Conservation (phyloP, 2,329 filamentous ascomycete species). For the Penicillium brasilianum region DNA sequence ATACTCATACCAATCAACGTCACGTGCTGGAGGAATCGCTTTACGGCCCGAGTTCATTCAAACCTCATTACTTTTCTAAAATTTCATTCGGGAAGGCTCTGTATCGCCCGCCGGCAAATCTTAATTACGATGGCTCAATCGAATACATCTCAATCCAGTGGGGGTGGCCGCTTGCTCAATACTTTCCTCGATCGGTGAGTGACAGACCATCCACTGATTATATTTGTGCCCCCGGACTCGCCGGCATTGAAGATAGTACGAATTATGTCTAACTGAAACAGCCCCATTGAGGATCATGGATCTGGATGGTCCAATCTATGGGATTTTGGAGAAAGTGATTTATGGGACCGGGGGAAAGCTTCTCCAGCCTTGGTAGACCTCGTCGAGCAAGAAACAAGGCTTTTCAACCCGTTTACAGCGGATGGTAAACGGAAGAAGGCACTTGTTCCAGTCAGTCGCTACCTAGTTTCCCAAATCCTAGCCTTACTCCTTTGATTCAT, state of each 20-base stretch:
- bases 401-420: conserved; percentile 25
- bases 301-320: conserved; percentile 20
- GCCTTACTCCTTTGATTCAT: not conserved
- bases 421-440: conserved; percentile 32
- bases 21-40: not conserved
- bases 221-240: not conserved
- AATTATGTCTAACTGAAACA: not conserved
- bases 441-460: conserved; percentile 35
- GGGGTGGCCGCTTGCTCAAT: conserved; percentile 5
- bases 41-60: not conserved
- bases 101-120: not conserved
- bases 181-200: conserved; percentile 11
- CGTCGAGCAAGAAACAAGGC: conserved; percentile 29
- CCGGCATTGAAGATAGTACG: not conserved
- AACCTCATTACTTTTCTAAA: not conserved
- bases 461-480: no score
- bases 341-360: conserved; percentile 40
- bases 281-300: conserved; percentile 12
- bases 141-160: not conserved
- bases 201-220: no score
- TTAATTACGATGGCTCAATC: not conserved
- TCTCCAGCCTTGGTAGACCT: conserved; percentile 39
- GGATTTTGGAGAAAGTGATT: conserved; percentile 32
- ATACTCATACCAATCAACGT: not conserved
- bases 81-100: no score